These are phyloP conservation scores for Blastobotrys chiropterorum DNA, from an alignment of 805 yeast genomes.

Conservation along the genomic window DNA sequence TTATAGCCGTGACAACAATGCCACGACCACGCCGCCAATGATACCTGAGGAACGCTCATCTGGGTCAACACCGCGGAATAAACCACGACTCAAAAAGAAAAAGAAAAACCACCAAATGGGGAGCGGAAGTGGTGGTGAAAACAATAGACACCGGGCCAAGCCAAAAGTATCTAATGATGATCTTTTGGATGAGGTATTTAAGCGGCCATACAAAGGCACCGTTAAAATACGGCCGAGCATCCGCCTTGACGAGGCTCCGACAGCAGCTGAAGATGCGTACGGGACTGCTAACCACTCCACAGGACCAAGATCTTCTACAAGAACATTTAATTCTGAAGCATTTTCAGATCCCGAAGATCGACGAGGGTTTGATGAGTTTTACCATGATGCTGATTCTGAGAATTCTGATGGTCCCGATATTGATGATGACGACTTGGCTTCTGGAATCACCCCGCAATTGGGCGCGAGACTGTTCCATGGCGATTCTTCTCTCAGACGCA, in stretches of 20 bases:
- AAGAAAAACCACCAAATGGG: background rate
- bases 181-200: constrained; percentile 27
- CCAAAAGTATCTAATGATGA: constrained; percentile 24
- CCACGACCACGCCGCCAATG: background rate
- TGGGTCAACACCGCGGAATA: background rate
- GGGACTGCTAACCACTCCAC: background rate
- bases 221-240: constrained; percentile 10
- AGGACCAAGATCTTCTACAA: background rate
- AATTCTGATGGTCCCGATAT: constrained; percentile 4
- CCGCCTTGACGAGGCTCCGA: background rate
- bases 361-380: background rate
- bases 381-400: constrained; percentile 6
- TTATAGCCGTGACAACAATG: too few relatives aligned
- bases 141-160: constrained; percentile 9
- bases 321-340: background rate
- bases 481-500: background rate
- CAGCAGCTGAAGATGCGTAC: background rate
- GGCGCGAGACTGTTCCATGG: constrained; percentile 1
- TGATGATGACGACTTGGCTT: background rate
- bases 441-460: background rate
- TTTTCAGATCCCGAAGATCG: constrained; percentile 6
- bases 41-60: background rate
- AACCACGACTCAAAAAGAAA: background rate
- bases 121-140: constrained; percentile 2
- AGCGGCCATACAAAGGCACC: constrained; percentile 25